A percentile compares a stretch with the other conserved stretches of the same genome.
Evolutionary conservation across 495 filamentous ascomycete genomes (phyloP).

Genomic region (Hyaloscypha finlandica): DNA sequence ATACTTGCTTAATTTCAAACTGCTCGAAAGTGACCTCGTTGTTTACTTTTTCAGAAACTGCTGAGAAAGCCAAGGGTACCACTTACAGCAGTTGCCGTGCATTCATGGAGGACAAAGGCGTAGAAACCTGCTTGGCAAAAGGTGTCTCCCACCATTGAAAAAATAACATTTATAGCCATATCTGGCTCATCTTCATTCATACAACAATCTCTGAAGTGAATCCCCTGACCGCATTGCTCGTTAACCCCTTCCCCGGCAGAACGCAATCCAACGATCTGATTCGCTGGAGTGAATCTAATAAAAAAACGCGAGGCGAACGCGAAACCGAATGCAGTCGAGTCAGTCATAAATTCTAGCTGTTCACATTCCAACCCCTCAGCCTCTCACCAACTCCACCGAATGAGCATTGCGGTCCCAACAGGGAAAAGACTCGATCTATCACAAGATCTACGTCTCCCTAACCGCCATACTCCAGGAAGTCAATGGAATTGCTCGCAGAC

Average conservation of each 20-base stretch:
- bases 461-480: neutral
- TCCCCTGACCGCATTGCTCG: neutral
- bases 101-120: neutral
- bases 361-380: neutral
- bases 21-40: too few relatives aligned
- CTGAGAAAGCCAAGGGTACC: too few relatives aligned
- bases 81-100: too few relatives aligned
- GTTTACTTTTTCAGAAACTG: too few relatives aligned
- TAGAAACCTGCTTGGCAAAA: neutral
- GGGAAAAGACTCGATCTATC: neutral
- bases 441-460: neutral
- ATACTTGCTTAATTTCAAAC: too few relatives aligned
- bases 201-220: neutral
- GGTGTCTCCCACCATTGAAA: neutral
- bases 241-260: neutral
- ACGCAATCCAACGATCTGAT: neutral
- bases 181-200: neutral
- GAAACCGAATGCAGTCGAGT: neutral
- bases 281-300: neutral
- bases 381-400: neutral
- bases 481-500: constrained; percentile 1
- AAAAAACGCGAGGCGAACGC: constrained; percentile 2
- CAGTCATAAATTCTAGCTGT: neutral
- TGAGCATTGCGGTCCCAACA: neutral
- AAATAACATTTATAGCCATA: neutral